phyloP scores from a whole-genome alignment of 2,329 filamentous ascomycete genomes.

The Drechslera avenae region DNA sequence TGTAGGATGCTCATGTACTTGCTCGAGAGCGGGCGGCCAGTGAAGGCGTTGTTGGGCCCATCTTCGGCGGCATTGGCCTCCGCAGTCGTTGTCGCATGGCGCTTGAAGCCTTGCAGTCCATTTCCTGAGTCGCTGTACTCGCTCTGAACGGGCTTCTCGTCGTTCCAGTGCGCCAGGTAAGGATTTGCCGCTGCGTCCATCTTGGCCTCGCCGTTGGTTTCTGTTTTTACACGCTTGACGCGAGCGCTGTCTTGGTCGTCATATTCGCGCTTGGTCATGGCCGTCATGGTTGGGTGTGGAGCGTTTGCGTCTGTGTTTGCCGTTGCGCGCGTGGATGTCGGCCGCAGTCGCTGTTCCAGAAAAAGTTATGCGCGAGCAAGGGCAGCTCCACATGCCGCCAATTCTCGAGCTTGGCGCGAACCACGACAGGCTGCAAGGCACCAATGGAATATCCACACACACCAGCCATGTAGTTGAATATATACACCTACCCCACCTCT shows the following conservation, averaged over 20 bases:
- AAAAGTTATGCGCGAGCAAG: slow-evolving; percentile 29
- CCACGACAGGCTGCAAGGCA: slow-evolving; percentile 17
- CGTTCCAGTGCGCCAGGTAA: slow-evolving; percentile 89
- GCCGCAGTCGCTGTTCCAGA: slow-evolving; percentile 6
- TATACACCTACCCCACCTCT: slow-evolving; percentile 5
- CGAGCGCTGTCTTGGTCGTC: slow-evolving; percentile 55
- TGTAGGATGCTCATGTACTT: slow-evolving; percentile 91
- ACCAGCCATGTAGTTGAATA: slow-evolving; percentile 14
- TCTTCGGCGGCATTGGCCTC: slow-evolving; percentile 78
- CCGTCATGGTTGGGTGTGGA: slow-evolving; percentile 14
- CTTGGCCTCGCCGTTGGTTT: slow-evolving; percentile 37
- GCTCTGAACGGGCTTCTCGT: slow-evolving; percentile 52
- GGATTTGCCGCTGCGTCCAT: slow-evolving; percentile 71
- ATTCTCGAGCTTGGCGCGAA: slow-evolving; percentile 14
- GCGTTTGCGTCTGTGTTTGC: neutral
- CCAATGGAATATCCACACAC: slow-evolving; percentile 12
- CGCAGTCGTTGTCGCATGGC: slow-evolving; percentile 78
- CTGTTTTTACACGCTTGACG: slow-evolving; percentile 57
- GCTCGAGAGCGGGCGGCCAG: slow-evolving; percentile 72
- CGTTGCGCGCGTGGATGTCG: slow-evolving; percentile 7
- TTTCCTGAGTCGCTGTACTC: slow-evolving; percentile 40
- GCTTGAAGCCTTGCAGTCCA: slow-evolving; percentile 67
- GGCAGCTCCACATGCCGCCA: slow-evolving; percentile 21
- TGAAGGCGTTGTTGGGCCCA: slow-evolving; percentile 85
- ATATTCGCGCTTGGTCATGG: slow-evolving; percentile 63